A percentile compares a stretch with the other conserved stretches of the same genome.
These are phyloP conservation scores for Mortierella hygrophila DNA, from an alignment of 192 early-diverging fungal genomes.

Conservation along the genomic window DNA sequence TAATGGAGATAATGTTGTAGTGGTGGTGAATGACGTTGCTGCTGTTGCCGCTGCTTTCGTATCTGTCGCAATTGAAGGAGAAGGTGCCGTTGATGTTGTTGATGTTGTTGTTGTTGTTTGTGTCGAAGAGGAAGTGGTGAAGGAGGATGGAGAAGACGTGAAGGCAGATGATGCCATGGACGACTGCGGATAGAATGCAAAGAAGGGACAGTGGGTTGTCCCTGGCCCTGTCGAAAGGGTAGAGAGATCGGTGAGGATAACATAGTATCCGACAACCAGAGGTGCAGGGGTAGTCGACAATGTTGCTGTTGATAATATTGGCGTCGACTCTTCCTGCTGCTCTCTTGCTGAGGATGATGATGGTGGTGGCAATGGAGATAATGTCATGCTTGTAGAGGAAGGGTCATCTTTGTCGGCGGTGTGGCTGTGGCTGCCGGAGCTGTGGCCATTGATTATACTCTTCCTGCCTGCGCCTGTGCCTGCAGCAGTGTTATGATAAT, in stretches of 20 bases:
- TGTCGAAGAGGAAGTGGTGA: neutral
- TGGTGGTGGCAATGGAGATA: neutral
- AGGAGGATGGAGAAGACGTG: neutral
- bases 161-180: neutral
- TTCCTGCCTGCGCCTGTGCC: neutral
- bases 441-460: slow-evolving; percentile 2
- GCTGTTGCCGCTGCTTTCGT: neutral
- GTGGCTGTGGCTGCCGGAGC: slow-evolving; percentile 9
- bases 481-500: neutral
- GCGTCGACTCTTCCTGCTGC: slow-evolving; percentile 11
- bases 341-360: neutral
- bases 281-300: neutral
- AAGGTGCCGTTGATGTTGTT: neutral
- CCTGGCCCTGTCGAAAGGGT: slow-evolving; percentile 1
- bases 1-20: neutral
- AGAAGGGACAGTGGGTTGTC: neutral
- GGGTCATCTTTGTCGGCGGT: neutral
- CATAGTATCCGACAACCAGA: slow-evolving; percentile 26
- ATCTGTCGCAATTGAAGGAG: neutral
- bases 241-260: slow-evolving; percentile 45
- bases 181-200: slow-evolving; percentile 2
- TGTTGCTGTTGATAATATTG: neutral
- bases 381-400: neutral
- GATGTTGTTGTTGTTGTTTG: slow-evolving; percentile 2
- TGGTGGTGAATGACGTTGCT: neutral